phyloP scores from a whole-genome alignment of 768 basidiomycete genomes.

The Auriscalpium orientale region DNA sequence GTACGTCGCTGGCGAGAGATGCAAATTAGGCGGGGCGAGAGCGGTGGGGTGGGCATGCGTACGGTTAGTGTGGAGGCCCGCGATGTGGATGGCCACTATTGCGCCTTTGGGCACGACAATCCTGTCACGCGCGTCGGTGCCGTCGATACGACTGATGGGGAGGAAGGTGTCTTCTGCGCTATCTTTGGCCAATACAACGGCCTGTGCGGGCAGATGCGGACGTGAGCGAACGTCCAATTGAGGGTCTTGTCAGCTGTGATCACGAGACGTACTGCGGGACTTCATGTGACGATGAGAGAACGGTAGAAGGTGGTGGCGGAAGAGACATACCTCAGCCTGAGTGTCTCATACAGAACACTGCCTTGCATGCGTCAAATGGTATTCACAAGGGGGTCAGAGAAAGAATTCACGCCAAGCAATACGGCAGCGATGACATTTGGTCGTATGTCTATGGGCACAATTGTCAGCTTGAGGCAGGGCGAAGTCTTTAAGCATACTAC shows the following conservation, averaged over 20 bases:
- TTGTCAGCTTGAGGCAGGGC: no score
- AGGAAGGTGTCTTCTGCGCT: constrained; percentile 39
- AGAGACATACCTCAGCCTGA: constrained; percentile 26
- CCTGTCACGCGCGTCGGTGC: constrained; percentile 25
- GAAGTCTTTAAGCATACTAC: no score
- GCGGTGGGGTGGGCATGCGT: not conserved
- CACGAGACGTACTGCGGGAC: not conserved
- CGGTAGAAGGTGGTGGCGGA: not conserved
- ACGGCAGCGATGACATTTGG: constrained; percentile 13
- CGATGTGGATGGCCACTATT: constrained; percentile 26
- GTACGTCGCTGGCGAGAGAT: constrained; percentile 35
- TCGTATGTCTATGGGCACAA: not conserved
- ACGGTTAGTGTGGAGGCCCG: constrained; percentile 48
- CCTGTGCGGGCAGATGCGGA: constrained; percentile 22
- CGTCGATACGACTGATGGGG: constrained; percentile 26
- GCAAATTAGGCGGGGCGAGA: not conserved
- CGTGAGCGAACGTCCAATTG: constrained; percentile 3
- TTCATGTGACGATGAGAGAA: not conserved
- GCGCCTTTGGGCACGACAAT: constrained; percentile 39
- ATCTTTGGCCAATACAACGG: constrained; percentile 34
- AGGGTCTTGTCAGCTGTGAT: not conserved
- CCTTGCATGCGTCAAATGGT: not conserved
- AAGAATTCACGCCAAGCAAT: constrained; percentile 11
- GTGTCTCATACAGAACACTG: constrained; percentile 45
- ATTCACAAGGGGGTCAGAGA: not conserved